These are phyloP conservation scores for Chenopodium formosanum DNA, from an alignment of 148 eudicot genomes.

Conservation along the genomic window DNA sequence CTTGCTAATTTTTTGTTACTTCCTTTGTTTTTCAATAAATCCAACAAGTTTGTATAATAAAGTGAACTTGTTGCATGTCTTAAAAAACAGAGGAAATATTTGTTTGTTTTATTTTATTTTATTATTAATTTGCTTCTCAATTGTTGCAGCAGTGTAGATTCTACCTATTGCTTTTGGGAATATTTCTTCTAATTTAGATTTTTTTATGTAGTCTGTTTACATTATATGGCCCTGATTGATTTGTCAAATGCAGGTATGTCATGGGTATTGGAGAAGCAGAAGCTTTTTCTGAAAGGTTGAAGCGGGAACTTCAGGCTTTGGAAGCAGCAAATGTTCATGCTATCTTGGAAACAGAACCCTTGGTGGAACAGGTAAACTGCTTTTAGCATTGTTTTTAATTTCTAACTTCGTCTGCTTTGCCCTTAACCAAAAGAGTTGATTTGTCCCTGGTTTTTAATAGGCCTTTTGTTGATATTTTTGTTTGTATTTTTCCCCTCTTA, in stretches of 20 bases:
- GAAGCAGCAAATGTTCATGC: conserved; percentile 99
- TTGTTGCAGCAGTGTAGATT: background rate
- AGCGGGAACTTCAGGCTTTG: conserved; percentile 94
- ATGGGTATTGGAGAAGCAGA: conserved; percentile 99
- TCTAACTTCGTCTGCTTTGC: background rate
- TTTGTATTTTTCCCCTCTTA: background rate
- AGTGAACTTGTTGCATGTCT: too few species aligned
- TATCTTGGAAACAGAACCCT: conserved; percentile 80
- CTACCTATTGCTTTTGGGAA: background rate
- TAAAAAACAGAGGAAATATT: too few species aligned
- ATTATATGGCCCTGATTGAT: background rate
- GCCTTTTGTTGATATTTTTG: background rate
- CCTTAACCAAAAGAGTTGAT: background rate
- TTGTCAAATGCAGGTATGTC: conserved; percentile 63
- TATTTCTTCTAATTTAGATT: background rate
- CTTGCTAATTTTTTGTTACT: background rate
- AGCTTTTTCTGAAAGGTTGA: conserved; percentile 94
- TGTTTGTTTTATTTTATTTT: too few species aligned
- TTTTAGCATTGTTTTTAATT: background rate
- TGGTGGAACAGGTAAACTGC: conserved; percentile 75
- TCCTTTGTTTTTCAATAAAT: too few species aligned
- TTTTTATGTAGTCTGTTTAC: background rate
- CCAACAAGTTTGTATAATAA: too few species aligned
- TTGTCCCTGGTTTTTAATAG: background rate
- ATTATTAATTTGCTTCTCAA: background rate